Base-by-base conservation (phyloP, 139 green algal genomes). In the Micractinium conductrix region DNA sequence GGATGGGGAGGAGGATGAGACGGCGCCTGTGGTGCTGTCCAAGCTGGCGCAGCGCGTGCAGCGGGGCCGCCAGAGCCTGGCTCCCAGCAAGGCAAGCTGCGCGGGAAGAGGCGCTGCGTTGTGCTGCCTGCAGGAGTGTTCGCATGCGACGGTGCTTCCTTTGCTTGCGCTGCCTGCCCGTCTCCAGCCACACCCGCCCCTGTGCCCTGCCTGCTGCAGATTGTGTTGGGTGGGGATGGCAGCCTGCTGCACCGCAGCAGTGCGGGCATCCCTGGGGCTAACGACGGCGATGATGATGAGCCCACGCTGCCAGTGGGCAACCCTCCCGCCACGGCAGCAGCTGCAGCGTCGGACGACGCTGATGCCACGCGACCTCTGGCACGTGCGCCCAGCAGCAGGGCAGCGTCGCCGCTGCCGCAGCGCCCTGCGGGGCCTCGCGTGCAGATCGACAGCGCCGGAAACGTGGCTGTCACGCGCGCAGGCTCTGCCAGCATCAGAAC, bases 11-110 rank as follows among this genome's bases (percentile, higher is more conserved):
- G 80, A 85, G 70, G 80, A 85, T 37, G 80, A 92, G 33, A 93
- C 87, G 0, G 70, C 88, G 58, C 86, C 90, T 1, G 28, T 90
- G 24, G 69, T 85, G 5, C 69, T 83, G 69, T 85, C 80, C 69
- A 76, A 69, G 65, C 86, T 93, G 70, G 90, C 90, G 1, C 63
- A 67, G 48, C 79, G 67, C 9, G 85, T 89, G 14, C 70, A 86
- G 70, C 44, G 65, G 2, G 88, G 88, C 10, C 70, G 89, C 40
- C 87, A 90, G 70, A 92, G 89, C 78, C 79, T 92, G 28, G 84
- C 85, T 26, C 89, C 86, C 8, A 33, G 44, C 81, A 86, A 86
- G 81, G 72, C 67, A 45, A 17, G 80, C 1, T 28, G 3, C 22
- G 30, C 42, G 30, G 53, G 53, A 19, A n/a, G n/a, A n/a, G n/a